Evolutionary conservation across 169 alveolate genomes (phyloP), one percentile per base, ranked within the genome.

Genomic region (Plasmodium vinckei): DNA sequence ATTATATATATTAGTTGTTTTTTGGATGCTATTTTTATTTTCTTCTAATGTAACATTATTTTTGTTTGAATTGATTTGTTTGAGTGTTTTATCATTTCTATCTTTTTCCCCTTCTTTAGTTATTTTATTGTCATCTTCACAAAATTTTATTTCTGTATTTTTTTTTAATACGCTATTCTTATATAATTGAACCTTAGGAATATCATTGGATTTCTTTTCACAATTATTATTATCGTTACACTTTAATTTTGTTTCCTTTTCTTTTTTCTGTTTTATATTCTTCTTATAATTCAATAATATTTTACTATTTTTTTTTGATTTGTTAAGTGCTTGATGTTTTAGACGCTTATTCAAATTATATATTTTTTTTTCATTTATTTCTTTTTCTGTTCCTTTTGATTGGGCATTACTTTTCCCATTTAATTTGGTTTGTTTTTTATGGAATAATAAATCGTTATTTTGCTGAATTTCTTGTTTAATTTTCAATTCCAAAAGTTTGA

Each of bases 381-480:
- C 47, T 15, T 13, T 33, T 19, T 25, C 13, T 23, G 39, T 46
- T 47, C 65, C 21, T 13, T 51, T 19, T 54, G 17, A n/a, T 47
- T 63, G 68, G 6, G 47, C 17, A 61, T 15, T 47, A 17, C 23
- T 63, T 27, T 61, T 49, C 61, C 46, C 49, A 25, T 13, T 77
- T 47, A 63, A 54, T 42, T 61, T 42, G 1, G 47, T 63, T 10
- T 42, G 53, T 17, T 19, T 73, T 42, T 59, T 61, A 46, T 39
- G 46, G 10, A 60, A 77, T 44, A 77, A 44, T 21, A 77, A 42
- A 15, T 77, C 77, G 57, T 77, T 77, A 25, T 77, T 77, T 33
- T 61, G 59, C 63, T 77, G 67, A 42, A 77, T 77, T 77, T 77
- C 77, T 23, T 77, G 73, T 57, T 77, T 77, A 77, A 77, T 77